Base-by-base conservation (phyloP, 441 rosid genomes). In the Eruca vesicaria region DNA sequence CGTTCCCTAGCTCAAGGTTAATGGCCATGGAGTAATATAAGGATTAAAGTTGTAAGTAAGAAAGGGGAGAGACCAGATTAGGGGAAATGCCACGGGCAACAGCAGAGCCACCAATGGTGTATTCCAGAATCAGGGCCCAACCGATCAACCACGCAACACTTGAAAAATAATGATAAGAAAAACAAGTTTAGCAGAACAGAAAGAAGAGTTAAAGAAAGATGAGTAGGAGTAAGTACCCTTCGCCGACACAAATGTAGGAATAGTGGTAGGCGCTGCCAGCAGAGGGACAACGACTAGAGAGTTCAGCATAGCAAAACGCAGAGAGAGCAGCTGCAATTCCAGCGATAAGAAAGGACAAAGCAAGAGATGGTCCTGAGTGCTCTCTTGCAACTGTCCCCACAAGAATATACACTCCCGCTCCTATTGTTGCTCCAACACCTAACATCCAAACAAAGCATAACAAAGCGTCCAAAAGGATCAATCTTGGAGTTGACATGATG, bases 51-150 rank as follows among this genome's bases (percentile, higher is more conserved):
- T n/a, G n/a, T n/a, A n/a, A n/a, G n/a, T n/a, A n/a, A n/a, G n/a
- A n/a, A n/a, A 35, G 33, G 73, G 75, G 80, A 68, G 77, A 36
- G 10, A 95, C 99, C 91, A 95, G 88, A 87, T 93, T 95, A 9
- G 99, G 99, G n/a, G 99, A 90, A 62, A 93, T 90, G 82, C 99
- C 99, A 29, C 99, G 97, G 70, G 98, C 99, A 80, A 96, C 97
- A 9, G 98, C 95, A 6, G 99, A 81, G 19, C 99, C 99, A 72
- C 99, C 97, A 59, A 96, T 90, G 4, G 99, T 90, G 76, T 96
- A 96, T 83, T 96, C 99, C 74, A 96, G 82, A 74, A 96, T 84
- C 28, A 96, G 80, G 21, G 94, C 98, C 98, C 99, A 96, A 69
- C 99, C 99, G 63, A 93, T 84, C 83, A 96, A 75, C 99, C 99